Evolutionary conservation across 2,329 filamentous ascomycete species (phyloP).

Genomic region (Didymella glomerata): DNA sequence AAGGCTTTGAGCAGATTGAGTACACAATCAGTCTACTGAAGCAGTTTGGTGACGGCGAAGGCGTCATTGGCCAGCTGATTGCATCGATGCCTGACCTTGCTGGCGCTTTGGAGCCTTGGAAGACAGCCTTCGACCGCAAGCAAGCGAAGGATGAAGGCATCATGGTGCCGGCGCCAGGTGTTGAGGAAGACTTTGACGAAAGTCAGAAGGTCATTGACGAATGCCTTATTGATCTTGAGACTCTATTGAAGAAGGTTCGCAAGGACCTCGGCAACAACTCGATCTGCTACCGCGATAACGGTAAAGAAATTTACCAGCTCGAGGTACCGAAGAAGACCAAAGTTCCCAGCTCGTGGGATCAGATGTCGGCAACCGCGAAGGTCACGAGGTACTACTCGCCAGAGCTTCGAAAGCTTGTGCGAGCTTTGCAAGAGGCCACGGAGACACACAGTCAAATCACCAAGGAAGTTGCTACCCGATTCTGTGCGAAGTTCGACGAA

Average conservation of each 20-base stretch:
- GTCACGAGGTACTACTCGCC: constrained; percentile 95
- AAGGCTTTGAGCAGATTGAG: constrained; percentile 97
- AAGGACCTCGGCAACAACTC: constrained; percentile 76
- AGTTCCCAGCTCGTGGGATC: constrained; percentile 87
- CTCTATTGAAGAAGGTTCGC: constrained; percentile 75
- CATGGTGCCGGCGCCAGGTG: constrained; percentile 83
- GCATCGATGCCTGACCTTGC: constrained; percentile 84
- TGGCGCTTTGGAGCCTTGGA: constrained; percentile 81
- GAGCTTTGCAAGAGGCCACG: constrained; percentile 89
- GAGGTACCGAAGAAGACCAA: constrained; percentile 88
- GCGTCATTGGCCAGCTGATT: constrained; percentile 84
- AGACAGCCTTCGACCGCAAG: constrained; percentile 84
- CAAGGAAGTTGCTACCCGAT: constrained; percentile 82
- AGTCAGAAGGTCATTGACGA: constrained; percentile 80
- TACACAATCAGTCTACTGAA: constrained; percentile 86
- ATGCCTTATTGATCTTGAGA: constrained; percentile 76
- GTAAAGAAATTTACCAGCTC: constrained; percentile 96
- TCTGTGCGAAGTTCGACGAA: constrained; percentile 87
- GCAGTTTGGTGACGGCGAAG: constrained; percentile 77
- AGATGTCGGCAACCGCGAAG: constrained; percentile 92
- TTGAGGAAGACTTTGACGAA: constrained; percentile 90
- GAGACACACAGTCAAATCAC: constrained; percentile 92
- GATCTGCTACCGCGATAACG: constrained; percentile 71
- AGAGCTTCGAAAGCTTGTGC: constrained; percentile 81
- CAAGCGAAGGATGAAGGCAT: constrained; percentile 82